Conservation (phyloP, 345 rosid genomes). For the Garcia nutans region DNA sequence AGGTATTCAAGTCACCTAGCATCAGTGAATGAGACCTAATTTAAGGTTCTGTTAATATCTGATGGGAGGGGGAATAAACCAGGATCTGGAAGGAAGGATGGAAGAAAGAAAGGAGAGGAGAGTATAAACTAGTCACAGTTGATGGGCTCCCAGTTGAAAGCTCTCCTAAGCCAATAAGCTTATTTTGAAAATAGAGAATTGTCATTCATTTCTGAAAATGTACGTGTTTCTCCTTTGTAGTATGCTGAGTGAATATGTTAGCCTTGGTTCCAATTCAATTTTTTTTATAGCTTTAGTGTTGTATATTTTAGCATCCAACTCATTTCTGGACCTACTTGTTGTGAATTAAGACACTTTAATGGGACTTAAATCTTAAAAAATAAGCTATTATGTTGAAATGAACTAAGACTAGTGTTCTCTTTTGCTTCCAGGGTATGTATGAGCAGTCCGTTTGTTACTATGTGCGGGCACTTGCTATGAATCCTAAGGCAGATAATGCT, state of each 20-base stretch:
- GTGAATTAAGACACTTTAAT: no score
- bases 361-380: background rate
- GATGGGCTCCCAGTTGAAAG: background rate
- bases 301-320: background rate
- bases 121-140: background rate
- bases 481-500: slow-evolving; percentile 98
- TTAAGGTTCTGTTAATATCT: background rate
- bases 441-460: slow-evolving; percentile 88
- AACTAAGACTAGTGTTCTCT: slow-evolving; percentile 3
- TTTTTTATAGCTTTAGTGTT: background rate
- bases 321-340: background rate
- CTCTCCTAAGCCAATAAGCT: background rate
- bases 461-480: slow-evolving; percentile 97
- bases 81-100: no score
- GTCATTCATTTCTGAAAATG: background rate
- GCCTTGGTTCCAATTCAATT: background rate
- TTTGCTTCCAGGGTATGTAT: slow-evolving; percentile 68
- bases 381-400: background rate
- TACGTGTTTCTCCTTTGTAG: background rate
- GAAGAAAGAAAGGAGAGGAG: background rate
- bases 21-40: background rate
- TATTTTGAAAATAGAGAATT: background rate
- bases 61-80: no score
- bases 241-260: background rate
- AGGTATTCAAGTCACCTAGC: background rate